Percentiles rank a stretch among this genome's conserved stretches.
Conservation (phyloP, 2,329 filamentous ascomycete species). For the Colletotrichum lupini region DNA sequence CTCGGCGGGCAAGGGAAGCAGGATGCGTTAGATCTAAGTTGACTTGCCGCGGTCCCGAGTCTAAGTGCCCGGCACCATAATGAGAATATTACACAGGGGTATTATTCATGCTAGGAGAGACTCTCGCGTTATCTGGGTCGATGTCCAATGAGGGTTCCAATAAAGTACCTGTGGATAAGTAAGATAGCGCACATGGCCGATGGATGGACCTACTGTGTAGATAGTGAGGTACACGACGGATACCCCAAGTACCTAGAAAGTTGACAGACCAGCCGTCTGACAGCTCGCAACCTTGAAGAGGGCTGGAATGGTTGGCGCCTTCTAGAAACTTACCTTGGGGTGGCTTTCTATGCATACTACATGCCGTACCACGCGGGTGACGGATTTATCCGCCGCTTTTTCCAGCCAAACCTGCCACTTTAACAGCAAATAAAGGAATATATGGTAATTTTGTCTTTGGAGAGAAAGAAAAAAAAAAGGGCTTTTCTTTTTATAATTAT, state of each 20-base stretch:
- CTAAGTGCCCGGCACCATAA: not conserved
- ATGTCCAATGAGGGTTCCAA: not conserved
- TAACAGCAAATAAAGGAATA: too few relatives aligned
- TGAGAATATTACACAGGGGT: constrained; percentile 2
- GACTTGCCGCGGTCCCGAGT: not conserved
- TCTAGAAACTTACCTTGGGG: not conserved
- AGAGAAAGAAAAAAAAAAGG: too few relatives aligned
- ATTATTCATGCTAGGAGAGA: not conserved
- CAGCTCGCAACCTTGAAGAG: not conserved
- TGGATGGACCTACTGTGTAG: not conserved
- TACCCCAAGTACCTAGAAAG: not conserved
- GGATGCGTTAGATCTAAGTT: not conserved
- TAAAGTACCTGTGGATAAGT: not conserved
- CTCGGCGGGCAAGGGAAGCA: not conserved
- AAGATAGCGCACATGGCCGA: not conserved
- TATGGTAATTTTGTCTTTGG: too few relatives aligned
- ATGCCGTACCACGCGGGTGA: too few relatives aligned
- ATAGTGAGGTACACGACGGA: not conserved
- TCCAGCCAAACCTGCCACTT: too few relatives aligned
- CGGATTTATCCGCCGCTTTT: too few relatives aligned
- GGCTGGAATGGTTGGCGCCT: not conserved
- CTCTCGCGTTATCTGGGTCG: not conserved
- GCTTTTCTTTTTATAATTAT: too few relatives aligned
- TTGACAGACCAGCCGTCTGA: not conserved
- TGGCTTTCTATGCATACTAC: not conserved